Conservation (phyloP, 2,329 filamentous ascomycete species). For the Cadophora sp. region DNA sequence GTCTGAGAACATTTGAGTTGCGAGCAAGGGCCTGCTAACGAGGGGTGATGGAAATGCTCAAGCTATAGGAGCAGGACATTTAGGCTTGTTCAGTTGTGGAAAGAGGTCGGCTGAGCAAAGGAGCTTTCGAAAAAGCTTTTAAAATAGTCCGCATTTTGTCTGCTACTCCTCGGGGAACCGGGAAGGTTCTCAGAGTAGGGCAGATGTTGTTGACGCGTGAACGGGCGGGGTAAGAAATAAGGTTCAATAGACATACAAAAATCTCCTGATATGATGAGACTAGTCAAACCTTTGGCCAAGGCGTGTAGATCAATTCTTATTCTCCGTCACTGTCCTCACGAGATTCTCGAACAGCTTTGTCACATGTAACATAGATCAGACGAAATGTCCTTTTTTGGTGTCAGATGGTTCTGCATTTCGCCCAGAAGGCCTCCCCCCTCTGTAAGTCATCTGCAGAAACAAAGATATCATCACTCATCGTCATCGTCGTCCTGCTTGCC, state of each 20-base stretch:
- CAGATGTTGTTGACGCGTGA: background rate
- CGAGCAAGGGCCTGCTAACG: background rate
- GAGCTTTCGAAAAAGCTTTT: background rate
- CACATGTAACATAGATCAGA: background rate
- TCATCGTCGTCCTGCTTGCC: slow-evolving; percentile 6
- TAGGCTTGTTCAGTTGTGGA: background rate
- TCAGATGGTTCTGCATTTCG: slow-evolving; percentile 17
- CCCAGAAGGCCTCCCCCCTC: background rate
- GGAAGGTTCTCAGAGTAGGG: background rate
- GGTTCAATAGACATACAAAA: background rate
- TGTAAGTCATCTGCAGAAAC: slow-evolving; percentile 8
- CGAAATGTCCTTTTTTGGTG: background rate
- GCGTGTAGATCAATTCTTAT: slow-evolving; percentile 2
- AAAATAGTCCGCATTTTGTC: background rate
- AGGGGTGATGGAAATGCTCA: background rate
- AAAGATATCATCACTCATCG: slow-evolving; percentile 7
- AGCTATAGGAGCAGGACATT: background rate
- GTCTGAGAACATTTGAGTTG: background rate
- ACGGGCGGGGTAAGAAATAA: slow-evolving; percentile 6
- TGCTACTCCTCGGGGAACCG: background rate
- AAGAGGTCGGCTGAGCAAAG: background rate
- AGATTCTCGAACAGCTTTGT: background rate
- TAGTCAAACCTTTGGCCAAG: background rate
- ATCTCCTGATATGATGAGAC: background rate
- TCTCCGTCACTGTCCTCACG: background rate